Percentiles rank a stretch among this genome's conserved stretches.
Conservation (phyloP, 331 rosid genomes). For the Ulmus americana region DNA sequence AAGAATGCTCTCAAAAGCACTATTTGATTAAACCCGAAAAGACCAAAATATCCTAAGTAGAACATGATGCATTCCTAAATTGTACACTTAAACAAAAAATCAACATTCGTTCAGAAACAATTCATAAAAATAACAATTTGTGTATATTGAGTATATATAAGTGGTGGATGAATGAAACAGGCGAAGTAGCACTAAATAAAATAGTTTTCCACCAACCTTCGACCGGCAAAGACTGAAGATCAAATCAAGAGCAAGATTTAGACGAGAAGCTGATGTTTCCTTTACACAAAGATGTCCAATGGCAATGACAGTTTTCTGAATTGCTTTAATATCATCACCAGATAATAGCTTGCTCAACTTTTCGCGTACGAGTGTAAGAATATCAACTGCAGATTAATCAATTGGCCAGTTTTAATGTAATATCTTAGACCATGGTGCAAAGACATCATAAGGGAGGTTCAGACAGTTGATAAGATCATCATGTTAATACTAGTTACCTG, state of each 20-base stretch:
- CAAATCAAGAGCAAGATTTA: slow-evolving; percentile 63
- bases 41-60: no score
- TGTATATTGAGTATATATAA: neutral
- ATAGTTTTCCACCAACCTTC: slow-evolving; percentile 50
- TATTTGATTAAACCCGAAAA: no score
- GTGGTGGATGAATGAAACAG: neutral
- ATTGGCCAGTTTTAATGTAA: slow-evolving; percentile 12
- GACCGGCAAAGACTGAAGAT: slow-evolving; percentile 69
- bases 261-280: slow-evolving; percentile 62
- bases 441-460: slow-evolving; percentile 5
- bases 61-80: no score
- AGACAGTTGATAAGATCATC: slow-evolving; percentile 13
- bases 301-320: slow-evolving; percentile 71
- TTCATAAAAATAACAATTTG: neutral
- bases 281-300: slow-evolving; percentile 79
- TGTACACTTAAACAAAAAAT: no score
- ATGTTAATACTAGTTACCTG: slow-evolving; percentile 44
- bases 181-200: slow-evolving; percentile 8
- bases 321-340: slow-evolving; percentile 70
- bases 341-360: slow-evolving; percentile 70
- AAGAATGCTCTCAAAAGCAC: no score
- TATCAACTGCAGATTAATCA: slow-evolving; percentile 63
- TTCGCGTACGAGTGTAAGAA: slow-evolving; percentile 49
- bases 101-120: no score
- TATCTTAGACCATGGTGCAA: slow-evolving; percentile 22